Base-by-base conservation (phyloP, 208 protist genomes). In the Crithidia acanthocephali region DNA sequence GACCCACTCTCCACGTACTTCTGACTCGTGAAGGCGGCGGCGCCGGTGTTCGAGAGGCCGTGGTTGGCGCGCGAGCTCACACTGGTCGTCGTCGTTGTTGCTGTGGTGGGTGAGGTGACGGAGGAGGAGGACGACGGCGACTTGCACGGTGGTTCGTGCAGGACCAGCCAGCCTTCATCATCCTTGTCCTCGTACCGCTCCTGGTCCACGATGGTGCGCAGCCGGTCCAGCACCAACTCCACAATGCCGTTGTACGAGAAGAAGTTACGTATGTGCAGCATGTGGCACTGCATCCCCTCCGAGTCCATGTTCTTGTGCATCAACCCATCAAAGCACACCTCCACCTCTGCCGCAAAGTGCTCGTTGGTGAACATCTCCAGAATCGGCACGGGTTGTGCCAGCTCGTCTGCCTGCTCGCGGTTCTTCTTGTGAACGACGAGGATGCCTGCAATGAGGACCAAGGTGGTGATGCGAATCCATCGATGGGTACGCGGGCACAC, bases 111-210 rank as follows among this genome's bases (percentile, higher is more conserved):
- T 15, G 59, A 50, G 16, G 59, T 53, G 3, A 25, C 6, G 15
- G 61, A 66, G 30, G 47, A 52, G 44, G 28, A 28, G 8, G 33
- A 9, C 11, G 50, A 28, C 9, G 40, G 35, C 40, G 52, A 11
- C 37, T 18, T 7, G 0, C 23, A 27, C 50, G 47, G 52, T 18
- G 64, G 37, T 18, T 62, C 42, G 16, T 58, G 65, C 40, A 71
- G 55, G 18, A 70, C 60, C 40, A 87, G 50, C 83, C 83, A 87
- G 3, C 72, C 79, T 3, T 57, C 55, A 62, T 87, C 74, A 30
- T 79, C 42, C 28, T 73, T 69, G 47, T 83, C 67, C 32, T 83
- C 77, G 63, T 72, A 83, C n/a, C 27, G 15, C 42, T 71, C 51
- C 40, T 15, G 30, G 23, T 62, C 44, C 8, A 55, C 40, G n/a